phyloP scores from a whole-genome alignment of 2,329 filamentous ascomycete genomes.

The Penicillium concentricum region DNA sequence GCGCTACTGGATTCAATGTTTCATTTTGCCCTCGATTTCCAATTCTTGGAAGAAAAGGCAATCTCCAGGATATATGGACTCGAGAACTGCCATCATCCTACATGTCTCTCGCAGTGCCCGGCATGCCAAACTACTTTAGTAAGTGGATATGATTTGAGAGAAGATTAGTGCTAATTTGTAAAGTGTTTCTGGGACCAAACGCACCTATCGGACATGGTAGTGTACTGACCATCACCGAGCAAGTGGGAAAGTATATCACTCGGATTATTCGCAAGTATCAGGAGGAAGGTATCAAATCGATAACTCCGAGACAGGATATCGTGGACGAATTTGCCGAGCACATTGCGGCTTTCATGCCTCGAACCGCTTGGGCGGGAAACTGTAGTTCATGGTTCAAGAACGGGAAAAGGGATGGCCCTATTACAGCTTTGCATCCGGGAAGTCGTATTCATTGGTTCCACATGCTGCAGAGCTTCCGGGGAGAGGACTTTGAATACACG shows the following conservation, averaged over 20 bases:
- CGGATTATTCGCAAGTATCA: not conserved
- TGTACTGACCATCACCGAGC: not conserved
- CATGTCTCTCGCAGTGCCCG: not conserved
- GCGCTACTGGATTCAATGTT: slow-evolving; percentile 9
- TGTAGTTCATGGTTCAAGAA: not conserved
- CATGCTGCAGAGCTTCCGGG: not conserved
- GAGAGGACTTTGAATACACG: not conserved
- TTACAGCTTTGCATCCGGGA: not conserved
- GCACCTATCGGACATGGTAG: not conserved
- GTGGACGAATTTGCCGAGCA: not conserved
- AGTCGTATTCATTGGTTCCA: not conserved
- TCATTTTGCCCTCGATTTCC: slow-evolving; percentile 25
- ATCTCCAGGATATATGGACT: not conserved
- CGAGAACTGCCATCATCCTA: not conserved
- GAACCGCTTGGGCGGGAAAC: not conserved
- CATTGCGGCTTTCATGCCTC: not conserved
- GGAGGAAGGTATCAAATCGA: not conserved
- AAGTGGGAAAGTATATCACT: not conserved
- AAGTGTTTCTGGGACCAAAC: not conserved
- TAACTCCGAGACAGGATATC: not conserved
- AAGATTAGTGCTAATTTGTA: no score
- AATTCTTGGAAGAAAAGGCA: slow-evolving; percentile 16
- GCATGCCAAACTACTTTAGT: not conserved
- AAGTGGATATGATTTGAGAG: no score
- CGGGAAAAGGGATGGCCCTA: not conserved